Base-by-base conservation (phyloP, 306 rosid species). In the Inga leiocalycina region DNA sequence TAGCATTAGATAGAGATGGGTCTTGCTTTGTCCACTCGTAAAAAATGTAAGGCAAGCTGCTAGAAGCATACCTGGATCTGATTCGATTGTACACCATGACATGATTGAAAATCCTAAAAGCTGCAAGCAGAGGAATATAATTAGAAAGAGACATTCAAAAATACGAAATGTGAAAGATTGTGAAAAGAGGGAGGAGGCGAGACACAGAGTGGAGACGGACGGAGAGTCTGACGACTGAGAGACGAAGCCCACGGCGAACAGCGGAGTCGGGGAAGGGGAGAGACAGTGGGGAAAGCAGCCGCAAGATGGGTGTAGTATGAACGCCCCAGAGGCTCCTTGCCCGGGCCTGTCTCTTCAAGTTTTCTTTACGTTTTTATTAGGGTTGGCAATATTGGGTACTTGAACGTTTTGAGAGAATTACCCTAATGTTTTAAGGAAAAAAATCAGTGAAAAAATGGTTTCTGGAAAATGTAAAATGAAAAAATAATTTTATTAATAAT, bases 21-120 rank as follows among this genome's bases (percentile, higher is more conserved):
- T 14, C 41, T 3, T 11, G 34, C 61, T 45, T 5, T 10, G 8
- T 8, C 65, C 73, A 62, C 17, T 24, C 20, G 2, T 64, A 19
- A 77, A 22, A 41, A n/a, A 71, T 20, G 6, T 2, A 43, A 45
- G 34, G 17, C 37, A 71, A 71, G 34, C 57, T 15, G 56, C 20
- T 41, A 79, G 46, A 43, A 80, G 20, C 84, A 78, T 92, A 96
- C 99, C 98, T 3, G 98, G 99, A 89, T 96, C 99, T 49, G 99
- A 96, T 84, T 96, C 99, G 85, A 96, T 94, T n/a, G 99, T 94
- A 81, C 99, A 96, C 99, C 99, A 96, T 88, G 99, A 94, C 98
- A 96, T 96, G 89, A 73, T 89, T 85, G 70, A 48, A 74, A 49
- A 70, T 72, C 79, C 52, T 56, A 83, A 16, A 78, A 79, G 78